phyloP scores from a whole-genome alignment of 2,329 filamentous ascomycete genomes.

The Plenodomus biglobosus region DNA sequence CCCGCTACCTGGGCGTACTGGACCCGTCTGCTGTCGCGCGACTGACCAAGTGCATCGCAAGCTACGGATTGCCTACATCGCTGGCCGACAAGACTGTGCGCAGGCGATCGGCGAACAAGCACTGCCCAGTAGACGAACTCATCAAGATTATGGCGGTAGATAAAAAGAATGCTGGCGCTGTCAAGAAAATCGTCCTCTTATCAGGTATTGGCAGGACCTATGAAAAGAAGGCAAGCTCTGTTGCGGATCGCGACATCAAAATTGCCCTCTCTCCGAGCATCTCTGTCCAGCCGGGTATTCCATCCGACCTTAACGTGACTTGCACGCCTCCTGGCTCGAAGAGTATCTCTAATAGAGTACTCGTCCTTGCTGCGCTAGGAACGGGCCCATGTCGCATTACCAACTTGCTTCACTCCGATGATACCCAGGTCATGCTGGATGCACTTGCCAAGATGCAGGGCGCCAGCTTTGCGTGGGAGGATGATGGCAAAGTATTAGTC shows the following conservation, averaged over 20 bases:
- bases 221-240: slow-evolving; percentile 84
- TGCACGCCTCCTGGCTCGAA: slow-evolving; percentile 94
- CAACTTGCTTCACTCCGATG: slow-evolving; percentile 93
- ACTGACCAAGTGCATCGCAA: slow-evolving; percentile 89
- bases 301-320: slow-evolving; percentile 64
- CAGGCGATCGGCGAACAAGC: slow-evolving; percentile 80
- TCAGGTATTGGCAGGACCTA: slow-evolving; percentile 86
- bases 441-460: slow-evolving; percentile 84
- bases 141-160: slow-evolving; percentile 95
- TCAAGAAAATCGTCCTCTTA: slow-evolving; percentile 94
- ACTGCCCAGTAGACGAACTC: slow-evolving; percentile 81
- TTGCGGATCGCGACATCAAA: slow-evolving; percentile 82
- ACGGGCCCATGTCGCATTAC: slow-evolving; percentile 82
- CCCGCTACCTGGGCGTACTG: slow-evolving; percentile 82
- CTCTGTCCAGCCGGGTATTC: slow-evolving; percentile 71
- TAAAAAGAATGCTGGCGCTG: slow-evolving; percentile 95
- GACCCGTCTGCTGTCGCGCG: slow-evolving; percentile 85
- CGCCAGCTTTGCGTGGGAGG: slow-evolving; percentile 89
- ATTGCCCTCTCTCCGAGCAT: slow-evolving; percentile 80
- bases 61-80: slow-evolving; percentile 85
- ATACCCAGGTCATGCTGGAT: slow-evolving; percentile 95
- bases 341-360: slow-evolving; percentile 92
- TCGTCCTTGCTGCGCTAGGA: slow-evolving; percentile 90
- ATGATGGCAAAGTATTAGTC: slow-evolving; percentile 86
- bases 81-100: slow-evolving; percentile 80